Evolutionary conservation across 495 filamentous ascomycete genomes (phyloP).

Genomic region (Aspergillus kassunensis): DNA sequence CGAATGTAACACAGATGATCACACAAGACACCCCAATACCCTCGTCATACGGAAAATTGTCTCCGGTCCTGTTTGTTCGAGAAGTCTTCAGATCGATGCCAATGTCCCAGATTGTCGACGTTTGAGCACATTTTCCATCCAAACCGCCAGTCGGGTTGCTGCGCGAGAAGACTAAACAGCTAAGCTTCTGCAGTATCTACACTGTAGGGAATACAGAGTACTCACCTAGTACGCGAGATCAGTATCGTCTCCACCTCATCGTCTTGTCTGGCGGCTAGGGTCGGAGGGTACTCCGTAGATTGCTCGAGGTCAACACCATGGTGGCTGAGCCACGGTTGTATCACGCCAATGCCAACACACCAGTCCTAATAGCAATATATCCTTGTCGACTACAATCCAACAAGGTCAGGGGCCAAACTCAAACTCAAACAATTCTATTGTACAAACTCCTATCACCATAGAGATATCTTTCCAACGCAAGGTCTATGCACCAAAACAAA

Average conservation of each 20-base stretch:
- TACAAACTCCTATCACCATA: no score
- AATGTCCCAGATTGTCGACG: no score
- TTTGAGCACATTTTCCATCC: not conserved
- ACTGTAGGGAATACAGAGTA: not conserved
- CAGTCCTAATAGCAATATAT: not conserved
- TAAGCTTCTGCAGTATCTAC: not conserved
- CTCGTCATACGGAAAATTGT: not conserved
- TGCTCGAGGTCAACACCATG: no score
- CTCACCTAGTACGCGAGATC: not conserved
- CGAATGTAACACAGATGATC: slow-evolving; percentile 3
- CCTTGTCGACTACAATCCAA: no score
- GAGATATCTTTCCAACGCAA: not conserved
- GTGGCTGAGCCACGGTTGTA: not conserved
- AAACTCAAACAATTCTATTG: no score
- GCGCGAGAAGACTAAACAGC: not conserved
- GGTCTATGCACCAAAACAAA: slow-evolving; percentile 1
- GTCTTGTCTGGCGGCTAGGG: not conserved
- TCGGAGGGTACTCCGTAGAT: no score
- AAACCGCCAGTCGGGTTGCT: not conserved
- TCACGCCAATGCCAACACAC: not conserved
- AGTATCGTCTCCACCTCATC: not conserved
- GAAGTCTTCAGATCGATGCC: no score
- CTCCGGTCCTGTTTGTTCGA: not conserved
- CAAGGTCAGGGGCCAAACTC: no score
- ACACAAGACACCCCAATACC: not conserved